Conservation (phyloP, 352 stramenopile species). For the Blastocystis sp. region DNA sequence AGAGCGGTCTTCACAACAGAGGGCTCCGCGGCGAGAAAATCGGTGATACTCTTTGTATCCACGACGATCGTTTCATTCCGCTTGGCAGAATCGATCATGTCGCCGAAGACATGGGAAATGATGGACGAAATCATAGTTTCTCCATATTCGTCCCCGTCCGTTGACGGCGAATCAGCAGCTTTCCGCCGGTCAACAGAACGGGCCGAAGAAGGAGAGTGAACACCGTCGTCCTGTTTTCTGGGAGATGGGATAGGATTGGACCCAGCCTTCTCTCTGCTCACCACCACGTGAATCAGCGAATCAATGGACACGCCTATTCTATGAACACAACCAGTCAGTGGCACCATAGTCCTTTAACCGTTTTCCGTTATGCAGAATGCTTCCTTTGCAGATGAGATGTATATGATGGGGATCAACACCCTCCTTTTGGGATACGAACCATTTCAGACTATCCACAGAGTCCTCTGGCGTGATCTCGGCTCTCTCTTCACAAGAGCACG, state of each 20-base stretch:
- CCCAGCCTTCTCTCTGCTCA: not conserved
- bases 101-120: constrained; percentile 61
- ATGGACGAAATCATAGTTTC: constrained; percentile 36
- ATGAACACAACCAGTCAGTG: not conserved
- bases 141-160: constrained; percentile 18
- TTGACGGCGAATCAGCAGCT: not conserved
- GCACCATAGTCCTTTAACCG: constrained; percentile 14
- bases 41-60: not conserved
- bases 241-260: not conserved
- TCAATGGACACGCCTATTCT: constrained; percentile 6
- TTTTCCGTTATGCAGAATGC: constrained; percentile 3
- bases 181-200: not conserved
- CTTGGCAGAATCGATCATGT: constrained; percentile 15
- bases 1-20: constrained; percentile 21
- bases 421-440: not conserved
- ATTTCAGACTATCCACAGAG: not conserved
- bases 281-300: constrained; percentile 50
- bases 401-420: constrained; percentile 12
- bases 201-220: not conserved
- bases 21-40: not conserved
- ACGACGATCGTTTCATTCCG: not conserved
- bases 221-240: not conserved
- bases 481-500: not conserved
- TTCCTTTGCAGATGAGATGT: constrained; percentile 13
- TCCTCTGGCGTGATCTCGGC: not conserved